Percentiles rank a stretch among this genome's conserved stretches.
Conservation (phyloP, 2,329 filamentous ascomycete species). For the Epicoccum nigrum region DNA sequence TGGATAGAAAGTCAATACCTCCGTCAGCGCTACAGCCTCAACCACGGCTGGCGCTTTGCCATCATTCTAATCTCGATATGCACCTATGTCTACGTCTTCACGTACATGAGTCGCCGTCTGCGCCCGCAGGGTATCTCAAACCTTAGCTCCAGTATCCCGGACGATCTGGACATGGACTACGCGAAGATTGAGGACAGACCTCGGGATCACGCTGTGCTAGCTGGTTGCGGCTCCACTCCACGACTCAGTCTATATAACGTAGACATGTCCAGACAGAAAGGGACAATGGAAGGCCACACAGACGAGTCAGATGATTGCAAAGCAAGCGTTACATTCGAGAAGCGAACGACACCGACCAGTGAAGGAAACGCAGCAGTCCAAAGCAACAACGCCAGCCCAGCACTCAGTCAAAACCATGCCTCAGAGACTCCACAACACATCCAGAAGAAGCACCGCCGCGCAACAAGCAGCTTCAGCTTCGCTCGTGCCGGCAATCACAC, state of each 20-base stretch:
- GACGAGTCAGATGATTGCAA: too few relatives aligned
- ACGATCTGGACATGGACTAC: background rate
- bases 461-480: slow-evolving; percentile 13
- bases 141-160: slow-evolving; percentile 8
- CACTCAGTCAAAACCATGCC: background rate
- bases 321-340: too few relatives aligned
- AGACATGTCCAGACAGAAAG: too few relatives aligned
- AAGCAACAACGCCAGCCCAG: background rate
- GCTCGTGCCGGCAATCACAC: too few relatives aligned
- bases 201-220: slow-evolving; percentile 10
- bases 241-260: slow-evolving; percentile 2
- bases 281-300: too few relatives aligned
- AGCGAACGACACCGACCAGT: too few relatives aligned
- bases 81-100: slow-evolving; percentile 54
- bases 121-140: slow-evolving; percentile 13
- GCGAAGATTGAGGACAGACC: background rate
- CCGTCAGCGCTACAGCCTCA: slow-evolving; percentile 53
- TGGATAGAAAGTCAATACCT: slow-evolving; percentile 51
- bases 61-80: slow-evolving; percentile 51
- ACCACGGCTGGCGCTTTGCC: slow-evolving; percentile 55
- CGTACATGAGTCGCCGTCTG: slow-evolving; percentile 35
- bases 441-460: background rate
- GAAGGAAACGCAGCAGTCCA: too few relatives aligned
- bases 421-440: background rate
- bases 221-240: slow-evolving; percentile 10